Percentiles rank a stretch among this genome's conserved stretches.
Evolutionary conservation across 805 yeast species (phyloP).

Genomic region (Peterozyma toletana): DNA sequence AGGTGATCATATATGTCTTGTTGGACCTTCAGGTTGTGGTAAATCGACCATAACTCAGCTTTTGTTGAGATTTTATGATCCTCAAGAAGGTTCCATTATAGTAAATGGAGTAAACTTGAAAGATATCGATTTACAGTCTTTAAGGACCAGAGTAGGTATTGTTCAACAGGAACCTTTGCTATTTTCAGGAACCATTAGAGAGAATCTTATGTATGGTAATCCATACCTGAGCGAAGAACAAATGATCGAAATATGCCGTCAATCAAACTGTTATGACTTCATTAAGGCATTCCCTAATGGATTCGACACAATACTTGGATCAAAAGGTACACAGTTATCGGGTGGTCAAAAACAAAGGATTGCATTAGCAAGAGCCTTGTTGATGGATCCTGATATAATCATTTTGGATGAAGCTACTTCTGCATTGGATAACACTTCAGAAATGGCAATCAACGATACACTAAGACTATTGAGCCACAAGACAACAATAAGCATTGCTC

Average conservation of each 20-base stretch:
- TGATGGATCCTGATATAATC: conserved; percentile 61
- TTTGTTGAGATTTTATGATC: conserved; percentile 79
- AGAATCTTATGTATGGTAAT: conserved; percentile 75
- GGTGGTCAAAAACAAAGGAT: conserved; percentile 78
- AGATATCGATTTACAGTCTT: conserved; percentile 62
- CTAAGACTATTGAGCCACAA: conserved; percentile 45
- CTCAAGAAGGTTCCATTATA: conserved; percentile 51
- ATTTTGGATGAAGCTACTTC: conserved; percentile 89
- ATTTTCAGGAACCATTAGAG: conserved; percentile 79
- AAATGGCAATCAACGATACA: conserved; percentile 75
- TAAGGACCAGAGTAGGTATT: conserved; percentile 73
- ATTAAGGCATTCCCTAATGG: conserved; percentile 74
- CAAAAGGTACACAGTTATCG: conserved; percentile 35
- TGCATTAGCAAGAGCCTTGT: conserved; percentile 69
- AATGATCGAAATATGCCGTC: conserved; percentile 48
- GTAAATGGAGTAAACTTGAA: conserved; percentile 61
- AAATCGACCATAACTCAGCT: conserved; percentile 83
- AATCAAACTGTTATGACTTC: conserved; percentile 71
- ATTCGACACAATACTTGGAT: conserved; percentile 53
- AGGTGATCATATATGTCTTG: conserved; percentile 88
- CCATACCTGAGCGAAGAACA: conserved; percentile 54
- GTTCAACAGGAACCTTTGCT: conserved; percentile 91
- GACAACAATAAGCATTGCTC: conserved; percentile 88
- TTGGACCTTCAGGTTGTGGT: conserved; percentile 97
- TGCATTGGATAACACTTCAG: conserved; percentile 85